phyloP scores from a whole-genome alignment of 2,329 filamentous ascomycete species.

The Colletotrichum endophyticum region DNA sequence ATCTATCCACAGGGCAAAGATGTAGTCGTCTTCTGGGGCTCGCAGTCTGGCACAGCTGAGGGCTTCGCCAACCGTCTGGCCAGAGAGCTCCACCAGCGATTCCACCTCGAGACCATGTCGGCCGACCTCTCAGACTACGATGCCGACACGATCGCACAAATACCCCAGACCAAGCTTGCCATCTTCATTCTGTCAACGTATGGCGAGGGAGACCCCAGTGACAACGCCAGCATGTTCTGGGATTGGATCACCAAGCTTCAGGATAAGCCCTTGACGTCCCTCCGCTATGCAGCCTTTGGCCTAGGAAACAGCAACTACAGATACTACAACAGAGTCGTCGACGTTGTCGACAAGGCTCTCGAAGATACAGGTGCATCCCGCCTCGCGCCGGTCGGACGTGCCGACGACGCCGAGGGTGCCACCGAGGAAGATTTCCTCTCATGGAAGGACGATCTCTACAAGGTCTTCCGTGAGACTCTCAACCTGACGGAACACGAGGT shows the following conservation, averaged over 20 bases:
- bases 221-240: conserved; percentile 37
- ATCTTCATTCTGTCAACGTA: conserved; percentile 43
- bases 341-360: conserved; percentile 28
- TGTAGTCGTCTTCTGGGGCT: conserved; percentile 50
- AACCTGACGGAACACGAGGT: conserved; percentile 25
- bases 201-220: conserved; percentile 45
- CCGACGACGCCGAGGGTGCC: conserved; percentile 34
- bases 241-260: conserved; percentile 28
- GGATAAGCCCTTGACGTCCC: conserved; percentile 17
- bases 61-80: conserved; percentile 43
- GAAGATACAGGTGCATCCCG: conserved; percentile 30
- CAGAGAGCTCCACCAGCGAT: conserved; percentile 41
- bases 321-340: conserved; percentile 40
- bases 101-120: conserved; percentile 41
- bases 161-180: conserved; percentile 29
- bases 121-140: conserved; percentile 55
- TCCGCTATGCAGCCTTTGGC: conserved; percentile 40
- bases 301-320: conserved; percentile 44
- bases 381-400: conserved; percentile 30
- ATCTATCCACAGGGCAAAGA: not conserved
- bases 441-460: conserved; percentile 36
- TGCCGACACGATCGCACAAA: conserved; percentile 35
- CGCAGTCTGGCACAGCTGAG: conserved; percentile 51
- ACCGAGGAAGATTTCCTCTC: conserved; percentile 40
- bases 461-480: conserved; percentile 21